These are phyloP conservation scores for Lachnellula suecica DNA, from an alignment of 2,329 filamentous ascomycete genomes.

Conservation along the genomic window DNA sequence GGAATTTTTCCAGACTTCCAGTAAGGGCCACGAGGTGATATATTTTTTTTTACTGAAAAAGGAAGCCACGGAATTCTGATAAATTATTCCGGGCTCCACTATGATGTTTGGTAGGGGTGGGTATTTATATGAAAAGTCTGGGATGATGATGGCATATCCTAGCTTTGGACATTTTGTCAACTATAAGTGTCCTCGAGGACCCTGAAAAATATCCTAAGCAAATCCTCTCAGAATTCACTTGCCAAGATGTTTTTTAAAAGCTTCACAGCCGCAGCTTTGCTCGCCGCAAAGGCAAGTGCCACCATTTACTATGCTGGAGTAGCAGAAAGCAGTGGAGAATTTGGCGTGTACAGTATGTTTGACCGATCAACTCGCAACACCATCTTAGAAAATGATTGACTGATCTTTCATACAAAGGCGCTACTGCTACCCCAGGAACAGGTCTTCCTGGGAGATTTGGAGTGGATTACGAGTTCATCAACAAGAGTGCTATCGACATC, in stretches of 20 bases:
- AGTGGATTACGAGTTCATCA: conserved; percentile 50
- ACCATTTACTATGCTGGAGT: conserved; percentile 49
- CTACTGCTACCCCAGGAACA: conserved; percentile 35
- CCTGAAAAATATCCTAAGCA: neutral
- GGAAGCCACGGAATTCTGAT: no score
- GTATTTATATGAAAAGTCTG: neutral
- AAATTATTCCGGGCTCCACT: neutral
- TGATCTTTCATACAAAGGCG: conserved; percentile 9
- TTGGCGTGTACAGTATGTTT: conserved; percentile 41
- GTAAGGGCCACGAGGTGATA: neutral
- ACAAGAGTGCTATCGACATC: conserved; percentile 42
- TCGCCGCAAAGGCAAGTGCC: conserved; percentile 28
- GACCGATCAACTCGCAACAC: neutral
- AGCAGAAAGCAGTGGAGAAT: conserved; percentile 46
- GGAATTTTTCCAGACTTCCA: neutral
- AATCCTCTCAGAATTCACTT: neutral
- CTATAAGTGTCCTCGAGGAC: neutral
- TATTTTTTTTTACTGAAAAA: neutral
- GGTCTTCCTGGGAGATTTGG: conserved; percentile 50
- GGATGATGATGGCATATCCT: neutral
- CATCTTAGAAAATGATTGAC: neutral
- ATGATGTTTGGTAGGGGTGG: neutral
- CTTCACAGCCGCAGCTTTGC: conserved; percentile 11
- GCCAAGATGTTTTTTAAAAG: conserved; percentile 20
- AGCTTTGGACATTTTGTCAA: neutral